Base-by-base conservation (phyloP, 148 eudicot species). In the Heliamphora exappendiculata region DNA sequence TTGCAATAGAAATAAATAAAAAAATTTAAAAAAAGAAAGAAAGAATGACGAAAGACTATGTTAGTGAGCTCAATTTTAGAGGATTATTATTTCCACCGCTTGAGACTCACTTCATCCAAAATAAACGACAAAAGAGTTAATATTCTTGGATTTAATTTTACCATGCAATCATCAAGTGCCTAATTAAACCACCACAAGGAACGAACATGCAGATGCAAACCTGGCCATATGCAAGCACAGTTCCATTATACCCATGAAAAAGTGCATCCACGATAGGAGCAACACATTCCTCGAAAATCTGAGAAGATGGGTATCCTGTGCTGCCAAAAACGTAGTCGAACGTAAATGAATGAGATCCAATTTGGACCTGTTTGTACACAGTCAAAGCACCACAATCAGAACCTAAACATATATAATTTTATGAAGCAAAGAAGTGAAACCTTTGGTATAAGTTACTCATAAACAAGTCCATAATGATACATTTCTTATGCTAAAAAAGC, bases 221-320 rank as follows among this genome's bases (percentile, higher is more conserved):
- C 94, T 92, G 97, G 0, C 97, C 97, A 76, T 92, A 92, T 14
- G 97, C 97, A 1, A 95, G 87, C 7, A 94, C 97, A 0, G 98
- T 94, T 4, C 90, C 96, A 54, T 95, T 92, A 57, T 92, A 95
- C 0, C 98, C 97, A 59, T 87, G 86, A 26, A 91, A 88, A 6
- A 95, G 79, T 3, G 94, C 91, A 49, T 94, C 98, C 10, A 92
- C 86, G 1, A 92, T 76, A 5, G 97, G 91, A 51, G 88, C 88
- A 41, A 91, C 88, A 70, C 92, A 88, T 5, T 89, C 87, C 14
- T 92, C 91, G 22, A 83, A 94, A 34, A 94, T 92, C 20, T 76
- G 70, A 11, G 85, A 78, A 66, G 88, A 84, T 0, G 88, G 87
- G n/a, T 70, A 73, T 0, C 85, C 93, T 16, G 79, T 83, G 71